Evolutionary conservation across 495 filamentous ascomycete genomes (phyloP).

Genomic region (Hypoxylon fuscum): DNA sequence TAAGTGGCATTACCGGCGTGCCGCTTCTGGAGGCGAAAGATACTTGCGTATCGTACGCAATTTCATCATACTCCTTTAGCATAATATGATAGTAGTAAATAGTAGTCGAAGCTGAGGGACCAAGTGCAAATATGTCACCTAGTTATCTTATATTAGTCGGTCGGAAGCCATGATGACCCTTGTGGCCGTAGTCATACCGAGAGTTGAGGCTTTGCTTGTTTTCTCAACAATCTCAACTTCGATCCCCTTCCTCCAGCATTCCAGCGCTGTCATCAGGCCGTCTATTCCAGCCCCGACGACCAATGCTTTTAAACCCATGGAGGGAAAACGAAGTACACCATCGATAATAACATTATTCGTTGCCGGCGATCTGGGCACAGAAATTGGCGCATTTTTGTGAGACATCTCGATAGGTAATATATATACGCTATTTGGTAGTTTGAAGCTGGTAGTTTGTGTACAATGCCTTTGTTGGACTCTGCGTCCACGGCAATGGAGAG

Average conservation of each 20-base stretch:
- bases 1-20: constrained; percentile 35
- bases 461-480: no score
- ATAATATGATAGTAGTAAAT: constrained; percentile 60
- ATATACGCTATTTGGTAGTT: background rate
- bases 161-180: background rate
- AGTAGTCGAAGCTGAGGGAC: constrained; percentile 39
- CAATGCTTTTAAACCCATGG: constrained; percentile 61
- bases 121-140: constrained; percentile 58
- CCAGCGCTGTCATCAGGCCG: constrained; percentile 65
- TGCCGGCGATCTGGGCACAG: background rate
- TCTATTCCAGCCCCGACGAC: constrained; percentile 68
- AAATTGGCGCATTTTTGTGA: background rate
- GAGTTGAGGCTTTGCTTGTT: constrained; percentile 38
- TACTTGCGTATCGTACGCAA: constrained; percentile 43
- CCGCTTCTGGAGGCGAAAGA: constrained; percentile 49
- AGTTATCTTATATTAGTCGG: background rate
- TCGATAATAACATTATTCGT: constrained; percentile 15
- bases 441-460: no score
- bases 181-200: constrained; percentile 10
- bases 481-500: no score
- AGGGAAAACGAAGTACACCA: constrained; percentile 26
- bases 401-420: background rate
- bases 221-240: constrained; percentile 61
- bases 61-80: constrained; percentile 47
- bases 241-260: constrained; percentile 68